Percentiles rank a stretch among this genome's conserved stretches.
Evolutionary conservation across 176 grass and related monocot genomes (phyloP).

Genomic region (Aegilops tauschii): DNA sequence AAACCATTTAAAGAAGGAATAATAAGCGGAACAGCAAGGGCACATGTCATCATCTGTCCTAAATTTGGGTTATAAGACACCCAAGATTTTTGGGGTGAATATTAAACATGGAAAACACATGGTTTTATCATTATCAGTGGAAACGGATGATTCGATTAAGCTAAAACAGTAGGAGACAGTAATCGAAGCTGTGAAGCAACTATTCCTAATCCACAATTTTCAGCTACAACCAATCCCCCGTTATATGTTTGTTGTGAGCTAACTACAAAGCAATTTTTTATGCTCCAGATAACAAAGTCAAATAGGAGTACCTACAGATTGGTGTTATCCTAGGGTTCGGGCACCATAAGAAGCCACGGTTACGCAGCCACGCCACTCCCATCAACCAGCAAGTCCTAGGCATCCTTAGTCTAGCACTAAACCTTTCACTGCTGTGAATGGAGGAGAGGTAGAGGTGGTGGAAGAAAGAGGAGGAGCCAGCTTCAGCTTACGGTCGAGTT

Average conservation of each 20-base stretch:
- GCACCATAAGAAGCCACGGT: not conserved
- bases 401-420: not conserved
- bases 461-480: not conserved
- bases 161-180: not conserved
- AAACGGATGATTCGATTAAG: not conserved
- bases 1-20: not conserved
- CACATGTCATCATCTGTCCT: not conserved
- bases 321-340: constrained; percentile 9
- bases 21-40: not conserved
- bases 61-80: not conserved
- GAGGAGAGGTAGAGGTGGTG: not conserved
- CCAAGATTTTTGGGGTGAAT: not conserved
- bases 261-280: not conserved
- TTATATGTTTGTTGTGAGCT: not conserved
- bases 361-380: not conserved
- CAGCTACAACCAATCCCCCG: not conserved
- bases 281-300: not conserved
- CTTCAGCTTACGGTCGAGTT: constrained; percentile 67
- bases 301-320: not conserved
- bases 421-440: not conserved
- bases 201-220: not conserved
- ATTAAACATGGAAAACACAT: not conserved
- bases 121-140: not conserved
- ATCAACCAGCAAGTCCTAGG: not conserved
- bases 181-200: not conserved